phyloP scores from a whole-genome alignment of 2,329 filamentous ascomycete genomes.

The Aspergillus sp. region DNA sequence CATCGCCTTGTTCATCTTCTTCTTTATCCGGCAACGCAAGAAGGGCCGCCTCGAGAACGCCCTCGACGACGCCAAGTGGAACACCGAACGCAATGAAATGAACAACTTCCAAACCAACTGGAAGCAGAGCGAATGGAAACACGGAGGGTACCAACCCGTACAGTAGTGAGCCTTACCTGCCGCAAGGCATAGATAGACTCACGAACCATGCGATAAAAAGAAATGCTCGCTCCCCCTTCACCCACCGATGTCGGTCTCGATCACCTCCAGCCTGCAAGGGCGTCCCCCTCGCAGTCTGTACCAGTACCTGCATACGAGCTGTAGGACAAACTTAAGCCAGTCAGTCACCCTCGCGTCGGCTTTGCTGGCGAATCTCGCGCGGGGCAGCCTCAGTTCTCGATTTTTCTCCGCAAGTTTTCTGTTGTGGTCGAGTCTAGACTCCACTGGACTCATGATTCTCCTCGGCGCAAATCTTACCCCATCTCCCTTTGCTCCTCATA shows the following conservation, averaged over 20 bases:
- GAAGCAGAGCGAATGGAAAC: slow-evolving; percentile 42
- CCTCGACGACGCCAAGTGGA: slow-evolving; percentile 53
- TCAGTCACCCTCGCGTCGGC: slow-evolving; percentile 21
- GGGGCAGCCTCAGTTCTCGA: slow-evolving; percentile 9
- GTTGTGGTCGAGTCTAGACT: slow-evolving; percentile 10
- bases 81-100: slow-evolving; percentile 43
- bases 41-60: slow-evolving; percentile 55
- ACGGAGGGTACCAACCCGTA: slow-evolving; percentile 36
- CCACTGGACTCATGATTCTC: slow-evolving; percentile 5
- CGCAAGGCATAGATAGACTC: neutral
- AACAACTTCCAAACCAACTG: slow-evolving; percentile 45
- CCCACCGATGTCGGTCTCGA: slow-evolving; percentile 6
- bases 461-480: slow-evolving; percentile 4
- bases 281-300: slow-evolving; percentile 2
- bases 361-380: slow-evolving; percentile 27
- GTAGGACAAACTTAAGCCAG: slow-evolving; percentile 10
- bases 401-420: slow-evolving; percentile 3
- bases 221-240: slow-evolving; percentile 5
- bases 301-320: slow-evolving; percentile 3
- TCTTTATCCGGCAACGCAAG: slow-evolving; percentile 56
- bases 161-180: slow-evolving; percentile 11
- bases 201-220: slow-evolving; percentile 20
- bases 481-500: slow-evolving; percentile 7
- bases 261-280: slow-evolving; percentile 13
- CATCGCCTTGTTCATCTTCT: slow-evolving; percentile 47